Evolutionary conservation across 2,329 filamentous ascomycete species (phyloP).

Genomic region (Paramyrothecium sp.): DNA sequence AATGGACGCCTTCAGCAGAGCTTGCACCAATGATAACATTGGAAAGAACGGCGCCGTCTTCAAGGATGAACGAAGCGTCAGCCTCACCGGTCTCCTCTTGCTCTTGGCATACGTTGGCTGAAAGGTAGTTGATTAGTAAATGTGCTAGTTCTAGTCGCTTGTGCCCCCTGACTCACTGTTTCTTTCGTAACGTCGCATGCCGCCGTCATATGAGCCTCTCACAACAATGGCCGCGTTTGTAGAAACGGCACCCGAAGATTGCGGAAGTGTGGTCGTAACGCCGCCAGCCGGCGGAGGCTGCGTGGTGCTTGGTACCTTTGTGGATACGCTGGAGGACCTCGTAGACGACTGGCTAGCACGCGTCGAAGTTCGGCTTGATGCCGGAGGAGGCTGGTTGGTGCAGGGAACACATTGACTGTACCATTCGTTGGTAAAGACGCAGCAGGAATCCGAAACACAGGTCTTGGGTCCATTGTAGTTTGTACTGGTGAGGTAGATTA

Average conservation of each 20-base stretch:
- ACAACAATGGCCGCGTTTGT: background rate
- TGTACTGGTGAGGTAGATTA: too few species aligned
- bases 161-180: background rate
- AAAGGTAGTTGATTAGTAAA: background rate
- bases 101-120: background rate
- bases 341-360: too few species aligned
- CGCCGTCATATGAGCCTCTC: background rate
- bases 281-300: too few species aligned
- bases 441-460: too few species aligned
- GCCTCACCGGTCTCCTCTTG: constrained; percentile 1
- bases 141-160: background rate
- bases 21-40: constrained; percentile 1
- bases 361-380: too few species aligned
- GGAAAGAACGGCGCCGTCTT: background rate
- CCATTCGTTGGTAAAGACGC: too few species aligned
- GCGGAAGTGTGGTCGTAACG: constrained; percentile 1
- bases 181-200: background rate
- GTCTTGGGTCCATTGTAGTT: too few species aligned
- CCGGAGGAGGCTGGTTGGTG: too few species aligned
- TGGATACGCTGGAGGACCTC: too few species aligned
- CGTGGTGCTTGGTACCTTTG: too few species aligned
- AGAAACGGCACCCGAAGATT: background rate
- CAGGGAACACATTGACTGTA: too few species aligned
- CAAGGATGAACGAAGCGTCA: background rate
- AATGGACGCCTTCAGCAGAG: background rate